Percentiles rank a stretch among this genome's conserved stretches.
phyloP scores from a whole-genome alignment of 306 rosid species.

The Pyrus bretschneideri region DNA sequence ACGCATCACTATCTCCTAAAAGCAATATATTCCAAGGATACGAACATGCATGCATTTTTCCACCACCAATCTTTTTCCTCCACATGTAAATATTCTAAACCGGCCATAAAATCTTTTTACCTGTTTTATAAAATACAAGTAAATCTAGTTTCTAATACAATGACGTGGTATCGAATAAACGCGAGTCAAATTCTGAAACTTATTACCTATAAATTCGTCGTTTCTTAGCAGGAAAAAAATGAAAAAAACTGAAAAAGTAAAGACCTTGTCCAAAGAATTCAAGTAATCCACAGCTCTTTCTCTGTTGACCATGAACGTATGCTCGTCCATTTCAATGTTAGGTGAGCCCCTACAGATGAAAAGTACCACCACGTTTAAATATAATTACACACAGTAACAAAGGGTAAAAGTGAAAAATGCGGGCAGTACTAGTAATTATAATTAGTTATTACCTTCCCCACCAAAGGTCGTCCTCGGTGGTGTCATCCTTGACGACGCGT shows the following conservation, averaged over 20 bases:
- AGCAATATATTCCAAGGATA: background rate
- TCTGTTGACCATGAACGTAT: conserved; percentile 68
- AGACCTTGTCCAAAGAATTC: conserved; percentile 81
- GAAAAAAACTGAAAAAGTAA: background rate
- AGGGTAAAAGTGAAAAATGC: background rate
- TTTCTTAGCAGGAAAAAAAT: background rate
- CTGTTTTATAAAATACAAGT: background rate
- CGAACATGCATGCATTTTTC: too few species aligned
- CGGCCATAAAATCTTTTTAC: background rate
- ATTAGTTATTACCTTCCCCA: conserved; percentile 72
- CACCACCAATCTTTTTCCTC: background rate
- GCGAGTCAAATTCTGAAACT: too few species aligned
- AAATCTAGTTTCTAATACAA: background rate
- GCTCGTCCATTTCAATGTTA: conserved; percentile 87
- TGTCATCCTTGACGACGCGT: conserved; percentile 70
- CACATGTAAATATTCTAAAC: background rate
- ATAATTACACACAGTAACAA: background rate
- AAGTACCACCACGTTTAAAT: background rate
- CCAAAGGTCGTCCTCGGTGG: conserved; percentile 71
- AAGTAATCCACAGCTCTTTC: conserved; percentile 92
- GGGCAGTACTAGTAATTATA: background rate
- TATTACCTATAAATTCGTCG: too few species aligned
- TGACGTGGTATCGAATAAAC: too few species aligned
- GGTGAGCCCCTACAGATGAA: conserved; percentile 65
- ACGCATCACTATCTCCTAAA: conserved; percentile 11